A percentile compares a stretch with the other conserved stretches of the same genome.
Evolutionary conservation across 345 rosid species (phyloP).

Genomic region (Boechera divaricarpa): DNA sequence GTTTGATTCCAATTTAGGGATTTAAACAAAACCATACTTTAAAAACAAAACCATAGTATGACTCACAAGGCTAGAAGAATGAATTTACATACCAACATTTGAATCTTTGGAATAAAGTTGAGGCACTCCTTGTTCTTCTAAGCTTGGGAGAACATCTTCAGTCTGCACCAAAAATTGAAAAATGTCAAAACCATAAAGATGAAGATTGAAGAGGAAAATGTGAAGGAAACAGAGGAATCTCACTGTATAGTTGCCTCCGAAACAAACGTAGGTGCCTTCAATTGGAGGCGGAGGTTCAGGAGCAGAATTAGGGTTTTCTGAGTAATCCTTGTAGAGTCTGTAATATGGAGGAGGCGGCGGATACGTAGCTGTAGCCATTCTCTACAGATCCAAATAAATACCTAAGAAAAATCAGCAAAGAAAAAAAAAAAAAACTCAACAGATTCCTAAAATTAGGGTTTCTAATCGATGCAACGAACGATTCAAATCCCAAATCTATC

Average conservation of each 20-base stretch:
- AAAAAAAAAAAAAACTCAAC: not conserved
- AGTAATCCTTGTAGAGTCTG: constrained; percentile 87
- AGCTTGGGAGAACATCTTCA: constrained; percentile 84
- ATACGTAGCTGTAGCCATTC: constrained; percentile 88
- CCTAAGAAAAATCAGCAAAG: not conserved
- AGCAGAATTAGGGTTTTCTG: constrained; percentile 65
- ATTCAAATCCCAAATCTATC: not conserved
- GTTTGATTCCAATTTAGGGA: not conserved
- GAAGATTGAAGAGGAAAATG: not conserved
- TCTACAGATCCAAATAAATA: constrained; percentile 12
- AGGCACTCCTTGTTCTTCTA: constrained; percentile 89
- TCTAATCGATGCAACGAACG: constrained; percentile 2
- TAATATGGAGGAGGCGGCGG: constrained; percentile 95
- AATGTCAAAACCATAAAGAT: not conserved
- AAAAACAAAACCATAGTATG: not conserved
- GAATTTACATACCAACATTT: constrained; percentile 59
- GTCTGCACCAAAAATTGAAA: constrained; percentile 51
- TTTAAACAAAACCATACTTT: not conserved
- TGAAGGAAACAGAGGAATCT: constrained; percentile 21
- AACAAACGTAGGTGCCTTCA: constrained; percentile 78
- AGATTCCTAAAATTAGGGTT: constrained; percentile 15
- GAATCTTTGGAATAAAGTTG: constrained; percentile 78
- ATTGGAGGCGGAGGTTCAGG: constrained; percentile 84
- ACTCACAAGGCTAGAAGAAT: not conserved
- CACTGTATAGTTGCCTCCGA: constrained; percentile 78